phyloP scores from a whole-genome alignment of 331 rosid genomes.

The Stylosanthes scabra region DNA sequence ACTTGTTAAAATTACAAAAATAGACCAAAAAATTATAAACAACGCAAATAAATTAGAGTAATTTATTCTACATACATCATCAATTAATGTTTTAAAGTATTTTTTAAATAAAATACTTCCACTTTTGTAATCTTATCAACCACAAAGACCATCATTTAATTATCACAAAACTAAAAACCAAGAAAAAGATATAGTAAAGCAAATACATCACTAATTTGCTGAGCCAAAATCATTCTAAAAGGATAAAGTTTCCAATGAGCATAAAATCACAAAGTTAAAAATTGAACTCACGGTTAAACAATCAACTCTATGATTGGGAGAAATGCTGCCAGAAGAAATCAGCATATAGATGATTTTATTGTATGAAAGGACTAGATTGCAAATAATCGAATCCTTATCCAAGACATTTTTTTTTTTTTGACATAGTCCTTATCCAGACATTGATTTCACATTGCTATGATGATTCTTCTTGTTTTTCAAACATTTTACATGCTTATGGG shows the following conservation, averaged over 20 bases:
- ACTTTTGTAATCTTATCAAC: no score
- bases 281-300: constrained; percentile 3
- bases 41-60: no score
- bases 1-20: no score
- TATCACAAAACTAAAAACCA: constrained; percentile 14
- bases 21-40: no score
- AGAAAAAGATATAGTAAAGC: neutral
- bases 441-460: neutral
- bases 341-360: constrained; percentile 2
- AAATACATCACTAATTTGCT: neutral
- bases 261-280: neutral
- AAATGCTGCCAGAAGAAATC: constrained; percentile 1
- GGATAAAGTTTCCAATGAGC: neutral
- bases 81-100: no score
- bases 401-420: no score
- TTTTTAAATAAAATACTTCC: no score
- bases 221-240: no score
- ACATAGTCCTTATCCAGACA: no score
- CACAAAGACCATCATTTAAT: neutral
- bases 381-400: neutral
- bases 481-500: neutral
- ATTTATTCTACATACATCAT: no score
- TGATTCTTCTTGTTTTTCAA: neutral
- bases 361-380: neutral
- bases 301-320: neutral